Base-by-base conservation (phyloP, 2,329 filamentous ascomycete genomes). In the Domatiomyces catenatus region DNA sequence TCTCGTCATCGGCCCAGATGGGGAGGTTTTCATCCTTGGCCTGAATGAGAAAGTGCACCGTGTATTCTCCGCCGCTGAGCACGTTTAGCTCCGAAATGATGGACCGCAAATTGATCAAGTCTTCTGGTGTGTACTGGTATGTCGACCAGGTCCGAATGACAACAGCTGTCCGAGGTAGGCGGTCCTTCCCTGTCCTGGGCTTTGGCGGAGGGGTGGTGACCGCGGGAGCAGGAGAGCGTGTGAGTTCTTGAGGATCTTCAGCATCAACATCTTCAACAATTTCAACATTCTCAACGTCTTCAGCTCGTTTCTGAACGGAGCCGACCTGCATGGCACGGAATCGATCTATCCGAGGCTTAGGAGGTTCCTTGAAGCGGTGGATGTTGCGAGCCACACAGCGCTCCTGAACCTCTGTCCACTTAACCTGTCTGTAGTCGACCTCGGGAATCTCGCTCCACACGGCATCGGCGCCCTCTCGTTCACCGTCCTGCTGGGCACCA, bases 401-500 rank as follows among this genome's bases (percentile, higher is more conserved):
- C 46, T 79, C 75, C 61, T 94, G 86, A 8, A 77, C 80, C 48
- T 84, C 79, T 15, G 79, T 83, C 90, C 90, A 95, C 61, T 85
- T 76, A 19, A 93, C 73, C 2, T 76, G 71, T 17, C 79, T 75
- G 66, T 81, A 96, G 65, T 94, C 86, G 8, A 95, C 81, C 53
- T 84, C 80, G 2, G 79, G 74, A 3, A 72, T 70, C 46, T 79
- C 74, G 10, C 77, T 73, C 88, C 89, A 95, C 7, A 94, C 81
- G 19, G 76, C 71, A 43, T 89, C 83, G n/a, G 80, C 75, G 2
- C 87, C 89, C 57, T 92, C 84, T 47, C 75, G 80, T 55, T 95
- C 85, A 19, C 87, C 87, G 60, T 88, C 81, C 65, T 93, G 77
- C 8, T 86, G 89, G n/a, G 85, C 81, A 3, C 90, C 88, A 22